These are phyloP conservation scores for Oryza brachyantha DNA, from an alignment of 176 grass and related monocot genomes.

Conservation along the genomic window DNA sequence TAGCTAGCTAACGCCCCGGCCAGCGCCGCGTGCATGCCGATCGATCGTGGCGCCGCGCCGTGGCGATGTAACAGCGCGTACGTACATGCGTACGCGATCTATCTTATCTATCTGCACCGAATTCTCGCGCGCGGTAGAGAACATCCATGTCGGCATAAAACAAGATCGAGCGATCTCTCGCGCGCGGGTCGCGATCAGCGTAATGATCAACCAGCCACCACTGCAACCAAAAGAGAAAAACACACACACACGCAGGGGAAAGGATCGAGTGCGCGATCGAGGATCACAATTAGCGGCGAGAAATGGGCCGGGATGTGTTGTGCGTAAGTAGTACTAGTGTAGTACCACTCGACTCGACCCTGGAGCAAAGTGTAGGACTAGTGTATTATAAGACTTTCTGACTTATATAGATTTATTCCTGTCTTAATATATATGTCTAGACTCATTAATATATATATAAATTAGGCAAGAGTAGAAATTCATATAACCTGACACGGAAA, in stretches of 20 bases:
- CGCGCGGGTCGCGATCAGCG: conserved; percentile 25
- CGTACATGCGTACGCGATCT: no score
- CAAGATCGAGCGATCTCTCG: conserved; percentile 14
- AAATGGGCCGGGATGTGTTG: conserved; percentile 28
- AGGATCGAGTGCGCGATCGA: conserved; percentile 11
- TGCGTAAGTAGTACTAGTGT: neutral
- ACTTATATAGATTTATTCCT: no score
- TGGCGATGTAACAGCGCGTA: conserved; percentile 29
- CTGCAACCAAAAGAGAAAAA: conserved; percentile 28
- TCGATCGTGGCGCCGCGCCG: no score
- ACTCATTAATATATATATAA: no score
- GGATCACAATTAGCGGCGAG: conserved; percentile 66
- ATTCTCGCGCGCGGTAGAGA: neutral
- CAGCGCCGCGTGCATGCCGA: no score
- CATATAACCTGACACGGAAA: no score
- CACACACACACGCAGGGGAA: neutral
- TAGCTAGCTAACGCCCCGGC: no score
- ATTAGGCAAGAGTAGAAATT: no score
- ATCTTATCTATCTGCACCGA: conserved; percentile 13
- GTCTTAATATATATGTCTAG: no score
- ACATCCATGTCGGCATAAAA: conserved; percentile 50
- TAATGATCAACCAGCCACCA: conserved; percentile 34
- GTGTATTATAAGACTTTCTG: no score
- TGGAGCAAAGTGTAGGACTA: neutral
- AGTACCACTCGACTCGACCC: neutral